These are phyloP conservation scores for Chytriomyces confervae DNA, from an alignment of 192 early-diverging fungal genomes.

Conservation along the genomic window DNA sequence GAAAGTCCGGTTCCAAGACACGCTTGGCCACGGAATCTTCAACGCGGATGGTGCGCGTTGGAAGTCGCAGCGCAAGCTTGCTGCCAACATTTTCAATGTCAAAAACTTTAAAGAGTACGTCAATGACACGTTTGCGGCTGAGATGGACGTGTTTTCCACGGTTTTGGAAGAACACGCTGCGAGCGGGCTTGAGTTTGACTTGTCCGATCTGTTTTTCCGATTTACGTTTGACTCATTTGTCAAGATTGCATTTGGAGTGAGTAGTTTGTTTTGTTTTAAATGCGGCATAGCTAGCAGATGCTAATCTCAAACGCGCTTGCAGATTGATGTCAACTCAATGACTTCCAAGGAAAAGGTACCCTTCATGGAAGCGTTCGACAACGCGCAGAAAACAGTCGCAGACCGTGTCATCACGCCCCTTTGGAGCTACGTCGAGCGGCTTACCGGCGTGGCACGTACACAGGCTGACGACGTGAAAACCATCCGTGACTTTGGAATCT, in stretches of 20 bases:
- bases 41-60: slow-evolving; percentile 71
- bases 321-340: slow-evolving; percentile 7
- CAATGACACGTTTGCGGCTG: slow-evolving; percentile 35
- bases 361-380: slow-evolving; percentile 46
- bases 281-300: not conserved
- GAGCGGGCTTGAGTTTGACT: slow-evolving; percentile 27
- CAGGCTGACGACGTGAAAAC: not conserved
- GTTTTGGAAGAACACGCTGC: slow-evolving; percentile 35
- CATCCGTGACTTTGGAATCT: slow-evolving; percentile 8
- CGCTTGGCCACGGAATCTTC: slow-evolving; percentile 73
- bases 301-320: slow-evolving; percentile 3
- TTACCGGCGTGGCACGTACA: not conserved
- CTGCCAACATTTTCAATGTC: slow-evolving; percentile 49
- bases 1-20: slow-evolving; percentile 41
- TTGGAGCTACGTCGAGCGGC: slow-evolving; percentile 29
- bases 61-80: slow-evolving; percentile 64
- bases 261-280: not conserved
- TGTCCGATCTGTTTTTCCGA: slow-evolving; percentile 43
- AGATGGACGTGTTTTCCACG: slow-evolving; percentile 32
- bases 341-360: slow-evolving; percentile 30
- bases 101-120: slow-evolving; percentile 40
- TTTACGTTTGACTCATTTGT: slow-evolving; percentile 49
- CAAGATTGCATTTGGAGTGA: slow-evolving; percentile 44
- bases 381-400: slow-evolving; percentile 10
- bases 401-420: slow-evolving; percentile 37